Evolutionary conservation across 768 basidiomycete genomes (phyloP), one percentile per base, ranked within the genome.

Genomic region (Leccinum disarticulatum): DNA sequence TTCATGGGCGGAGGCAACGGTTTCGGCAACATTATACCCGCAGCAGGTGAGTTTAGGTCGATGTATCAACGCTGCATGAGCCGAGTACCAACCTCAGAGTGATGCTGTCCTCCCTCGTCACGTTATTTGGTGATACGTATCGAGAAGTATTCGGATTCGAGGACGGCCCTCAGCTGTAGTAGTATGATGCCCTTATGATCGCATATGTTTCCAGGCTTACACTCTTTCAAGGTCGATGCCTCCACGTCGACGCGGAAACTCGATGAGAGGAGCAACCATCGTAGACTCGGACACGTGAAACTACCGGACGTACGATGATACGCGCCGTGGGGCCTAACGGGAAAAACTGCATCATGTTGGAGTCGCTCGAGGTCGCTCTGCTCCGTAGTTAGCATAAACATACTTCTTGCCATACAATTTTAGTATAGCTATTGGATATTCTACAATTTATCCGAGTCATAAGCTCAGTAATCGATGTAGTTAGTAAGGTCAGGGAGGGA

Each of bases 1-100:
- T 80, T 93, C 67, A 95, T 96, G 93, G 93, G 93, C 10, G 93
- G 93, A n/a, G 92, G 86, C 3, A 86, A 92, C 30, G 93, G 93
- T 9, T 68, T 91, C 25, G 93, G 93, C 0, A 95, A 95, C 68
- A 79, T 87, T 33, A 87, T 89, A 7, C 78, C 92, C 14, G 87
- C 85, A 11, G 91, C 91, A 66, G 85, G 86, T 85, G 58, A 49
- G 74, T 61, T 19, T 17, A 38, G 36, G 11, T 17, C 33, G 30
- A 15, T 15, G 53, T 25, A 57, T 53, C 22, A 19, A 49, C 53
- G 3, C 43, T 47, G 13, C 41, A 63, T 2, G 52, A 68, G 1
- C 71, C 80, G 0, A 61, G 64, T 3, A 78, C 79, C 0, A 81
- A 79, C 48, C 81, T 95, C 19, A 82, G 91, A 11, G 82, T 86